Percentiles rank a stretch among this genome's conserved stretches.
These are phyloP conservation scores for Backusella tarrabulga DNA, from an alignment of 192 early-diverging fungal species.

Conservation along the genomic window DNA sequence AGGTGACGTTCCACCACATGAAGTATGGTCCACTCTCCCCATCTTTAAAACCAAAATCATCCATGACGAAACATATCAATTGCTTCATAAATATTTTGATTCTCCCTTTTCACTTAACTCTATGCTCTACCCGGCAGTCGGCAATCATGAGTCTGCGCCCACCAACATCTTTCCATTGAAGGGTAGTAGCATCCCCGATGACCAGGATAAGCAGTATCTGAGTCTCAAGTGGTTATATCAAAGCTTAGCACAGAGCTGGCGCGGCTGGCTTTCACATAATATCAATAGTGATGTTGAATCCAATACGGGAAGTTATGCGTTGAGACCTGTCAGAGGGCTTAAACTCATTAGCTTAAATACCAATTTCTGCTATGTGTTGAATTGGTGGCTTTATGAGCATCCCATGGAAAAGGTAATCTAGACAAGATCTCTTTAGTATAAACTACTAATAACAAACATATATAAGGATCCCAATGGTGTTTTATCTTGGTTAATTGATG, in stretches of 20 bases:
- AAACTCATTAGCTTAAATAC: constrained; percentile 55
- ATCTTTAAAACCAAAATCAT: constrained; percentile 39
- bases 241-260: constrained; percentile 46
- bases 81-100: constrained; percentile 36
- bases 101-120: constrained; percentile 24
- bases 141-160: constrained; percentile 57
- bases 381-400: constrained; percentile 52
- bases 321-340: constrained; percentile 42
- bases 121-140: constrained; percentile 48
- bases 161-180: constrained; percentile 40
- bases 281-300: constrained; percentile 32
- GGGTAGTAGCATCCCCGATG: constrained; percentile 8
- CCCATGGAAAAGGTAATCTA: constrained; percentile 32
- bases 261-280: constrained; percentile 39
- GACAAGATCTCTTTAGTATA: neutral
- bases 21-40: constrained; percentile 48
- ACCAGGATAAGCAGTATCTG: constrained; percentile 15
- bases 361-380: constrained; percentile 58
- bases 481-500: constrained; percentile 46
- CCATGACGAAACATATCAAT: constrained; percentile 36
- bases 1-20: constrained; percentile 56
- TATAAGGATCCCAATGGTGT: constrained; percentile 49
- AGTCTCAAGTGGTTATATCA: constrained; percentile 47
- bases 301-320: constrained; percentile 49
- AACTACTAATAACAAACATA: neutral